Evolutionary conservation across 1,284 basidiomycete genomes (phyloP), one percentile per base, ranked within the genome.

Genomic region (Rhodofomes roseus): DNA sequence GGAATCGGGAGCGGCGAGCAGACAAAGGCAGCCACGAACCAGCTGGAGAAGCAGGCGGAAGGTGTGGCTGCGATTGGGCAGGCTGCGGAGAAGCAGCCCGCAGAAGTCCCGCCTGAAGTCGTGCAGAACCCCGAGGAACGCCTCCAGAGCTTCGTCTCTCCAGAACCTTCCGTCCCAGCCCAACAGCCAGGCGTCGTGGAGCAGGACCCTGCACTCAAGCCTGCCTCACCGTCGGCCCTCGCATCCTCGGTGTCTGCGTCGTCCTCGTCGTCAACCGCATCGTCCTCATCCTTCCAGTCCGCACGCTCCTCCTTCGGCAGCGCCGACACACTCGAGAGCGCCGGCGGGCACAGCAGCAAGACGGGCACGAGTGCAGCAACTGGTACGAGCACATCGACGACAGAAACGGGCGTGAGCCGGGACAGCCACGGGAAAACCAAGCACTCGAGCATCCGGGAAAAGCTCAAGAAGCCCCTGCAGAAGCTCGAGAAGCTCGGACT

Each of bases 401-500:
- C 36, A 11, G 36, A 20, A 12, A 52, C 50, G 16, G 27, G 50
- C 12, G 48, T 12, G 20, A 51, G 27, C 50, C 7, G 14, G 50
- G 50, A 52, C 18, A 52, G 50, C 23, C 43, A 44, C 12, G 43
- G 43, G 8, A 44, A 44, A 20, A 4, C 43, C 50, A 52, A 52
- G 31, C 50, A 34, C 27, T 25, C 29, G 31, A 52, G 50, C 31
- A 36, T 52, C 29, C 29, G 36, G 14, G 37, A 52, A 22, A 52
- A 52, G 50, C 50, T 52, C n/a, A 20, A 18, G 50, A 52, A 52
- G 50, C 50, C 50, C 2, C 22, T 52, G n/a, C 31, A 52, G 50
- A 52, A 37, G 36, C 50, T 52, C n/a, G 50, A 52, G 50, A 52
- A 37, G 36, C 50, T 52, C n/a, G 50, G 50, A 20, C 36, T 52